phyloP scores from a whole-genome alignment of 345 rosid genomes.

The Abelmoschus esculentus region DNA sequence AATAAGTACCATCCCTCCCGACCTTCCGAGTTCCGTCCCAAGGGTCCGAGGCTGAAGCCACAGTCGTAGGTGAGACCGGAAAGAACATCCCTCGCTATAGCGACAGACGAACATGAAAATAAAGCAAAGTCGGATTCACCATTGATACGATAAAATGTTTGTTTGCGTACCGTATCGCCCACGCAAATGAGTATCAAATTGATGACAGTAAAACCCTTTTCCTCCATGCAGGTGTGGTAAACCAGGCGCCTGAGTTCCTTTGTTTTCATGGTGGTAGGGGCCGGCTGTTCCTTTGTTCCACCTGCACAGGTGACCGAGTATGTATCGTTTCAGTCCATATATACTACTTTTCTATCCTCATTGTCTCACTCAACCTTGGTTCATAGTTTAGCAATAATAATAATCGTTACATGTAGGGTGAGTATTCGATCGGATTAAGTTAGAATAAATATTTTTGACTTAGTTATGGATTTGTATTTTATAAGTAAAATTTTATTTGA shows the following conservation, averaged over 20 bases:
- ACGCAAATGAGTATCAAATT: background rate
- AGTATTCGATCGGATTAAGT: no score
- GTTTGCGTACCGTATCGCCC: background rate
- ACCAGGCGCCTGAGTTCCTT: background rate
- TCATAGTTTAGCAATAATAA: no score
- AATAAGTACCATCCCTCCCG: background rate
- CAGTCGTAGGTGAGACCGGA: background rate
- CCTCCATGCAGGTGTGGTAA: background rate
- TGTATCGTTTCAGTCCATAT: no score
- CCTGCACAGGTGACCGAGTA: no score
- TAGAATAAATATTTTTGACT: no score
- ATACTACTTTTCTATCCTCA: no score
- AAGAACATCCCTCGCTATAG: background rate
- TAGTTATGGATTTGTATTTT: no score
- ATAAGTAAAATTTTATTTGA: no score
- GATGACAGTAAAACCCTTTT: background rate
- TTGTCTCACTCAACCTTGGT: no score
- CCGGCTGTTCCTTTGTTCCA: no score
- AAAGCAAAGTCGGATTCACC: background rate
- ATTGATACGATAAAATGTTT: background rate
- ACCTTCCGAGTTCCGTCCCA: no score
- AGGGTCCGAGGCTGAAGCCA: background rate
- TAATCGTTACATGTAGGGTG: no score
- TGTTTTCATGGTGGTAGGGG: background rate
- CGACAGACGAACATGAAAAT: background rate